These are phyloP conservation scores for Fusarium pseudocircinatum DNA, from an alignment of 2,329 filamentous ascomycete genomes.

Conservation along the genomic window DNA sequence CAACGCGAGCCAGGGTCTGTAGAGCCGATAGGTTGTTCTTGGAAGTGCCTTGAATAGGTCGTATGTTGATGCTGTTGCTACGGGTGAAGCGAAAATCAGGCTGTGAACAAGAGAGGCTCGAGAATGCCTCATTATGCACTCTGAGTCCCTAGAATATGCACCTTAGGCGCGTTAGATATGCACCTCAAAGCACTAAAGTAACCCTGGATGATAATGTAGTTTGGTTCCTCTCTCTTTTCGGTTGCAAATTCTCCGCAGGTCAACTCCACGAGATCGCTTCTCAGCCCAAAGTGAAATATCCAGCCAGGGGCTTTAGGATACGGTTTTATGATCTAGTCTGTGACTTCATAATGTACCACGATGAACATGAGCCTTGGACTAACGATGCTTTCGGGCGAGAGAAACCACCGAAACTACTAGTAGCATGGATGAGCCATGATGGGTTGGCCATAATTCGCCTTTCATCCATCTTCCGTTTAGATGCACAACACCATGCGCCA, in stretches of 20 bases:
- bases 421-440: background rate
- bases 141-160: too few relatives aligned
- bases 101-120: background rate
- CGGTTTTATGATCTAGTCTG: background rate
- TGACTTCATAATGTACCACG: too few relatives aligned
- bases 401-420: too few relatives aligned
- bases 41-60: too few relatives aligned
- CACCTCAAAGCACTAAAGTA: too few relatives aligned
- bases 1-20: accelerated
- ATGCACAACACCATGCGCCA: background rate
- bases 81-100: too few relatives aligned
- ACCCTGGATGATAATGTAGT: too few relatives aligned
- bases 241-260: accelerated
- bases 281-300: too few relatives aligned
- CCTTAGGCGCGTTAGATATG: too few relatives aligned
- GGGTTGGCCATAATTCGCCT: background rate
- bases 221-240: too few relatives aligned
- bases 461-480: too few relatives aligned
- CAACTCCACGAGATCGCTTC: accelerated
- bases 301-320: accelerated
- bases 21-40: background rate
- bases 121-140: background rate
- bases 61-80: too few relatives aligned
- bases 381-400: background rate
- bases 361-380: accelerated